Percentiles rank a stretch among this genome's conserved stretches.
Evolutionary conservation across 495 filamentous ascomycete species (phyloP).

Genomic region (Ramalina peruviana): DNA sequence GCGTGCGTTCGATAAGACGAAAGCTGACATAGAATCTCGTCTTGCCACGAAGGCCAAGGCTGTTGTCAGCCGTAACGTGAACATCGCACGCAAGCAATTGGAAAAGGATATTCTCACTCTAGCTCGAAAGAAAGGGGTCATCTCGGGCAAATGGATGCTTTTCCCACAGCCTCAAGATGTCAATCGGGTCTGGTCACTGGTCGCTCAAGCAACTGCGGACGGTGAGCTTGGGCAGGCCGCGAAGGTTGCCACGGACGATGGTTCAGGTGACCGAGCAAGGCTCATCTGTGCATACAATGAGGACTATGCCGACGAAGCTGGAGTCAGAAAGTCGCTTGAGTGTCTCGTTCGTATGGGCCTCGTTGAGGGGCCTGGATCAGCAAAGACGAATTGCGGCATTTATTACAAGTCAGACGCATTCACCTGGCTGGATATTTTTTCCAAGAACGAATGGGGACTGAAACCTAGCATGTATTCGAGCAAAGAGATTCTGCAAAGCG

Average conservation of each 20-base stretch:
- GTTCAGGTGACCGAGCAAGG: conserved; percentile 21
- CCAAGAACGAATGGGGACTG: conserved; percentile 53
- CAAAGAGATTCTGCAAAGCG: conserved; percentile 23
- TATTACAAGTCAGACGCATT: conserved; percentile 79
- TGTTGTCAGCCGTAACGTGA: conserved; percentile 34
- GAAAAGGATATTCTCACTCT: conserved; percentile 39
- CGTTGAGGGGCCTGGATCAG: conserved; percentile 22
- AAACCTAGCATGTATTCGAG: conserved; percentile 39
- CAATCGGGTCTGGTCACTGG: conserved; percentile 44
- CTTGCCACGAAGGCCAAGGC: conserved; percentile 24
- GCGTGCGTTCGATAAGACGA: conserved; percentile 25
- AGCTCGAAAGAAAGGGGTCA: conserved; percentile 39
- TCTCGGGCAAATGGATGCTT: conserved; percentile 82
- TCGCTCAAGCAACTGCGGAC: conserved; percentile 47
- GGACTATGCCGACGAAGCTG: conserved; percentile 53
- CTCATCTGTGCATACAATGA: conserved; percentile 67
- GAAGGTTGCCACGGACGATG: conserved; percentile 52
- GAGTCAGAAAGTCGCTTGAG: conserved; percentile 51
- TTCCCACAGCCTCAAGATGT: conserved; percentile 44
- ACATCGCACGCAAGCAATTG: conserved; percentile 33
- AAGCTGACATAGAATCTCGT: conserved; percentile 25
- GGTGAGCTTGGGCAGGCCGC: conserved; percentile 53
- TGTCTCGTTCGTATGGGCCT: conserved; percentile 46
- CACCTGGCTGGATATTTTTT: conserved; percentile 53
- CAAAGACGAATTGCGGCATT: conserved; percentile 31